Conservation (phyloP, 2,329 filamentous ascomycete species). For the Geoglossum cookeanum region DNA sequence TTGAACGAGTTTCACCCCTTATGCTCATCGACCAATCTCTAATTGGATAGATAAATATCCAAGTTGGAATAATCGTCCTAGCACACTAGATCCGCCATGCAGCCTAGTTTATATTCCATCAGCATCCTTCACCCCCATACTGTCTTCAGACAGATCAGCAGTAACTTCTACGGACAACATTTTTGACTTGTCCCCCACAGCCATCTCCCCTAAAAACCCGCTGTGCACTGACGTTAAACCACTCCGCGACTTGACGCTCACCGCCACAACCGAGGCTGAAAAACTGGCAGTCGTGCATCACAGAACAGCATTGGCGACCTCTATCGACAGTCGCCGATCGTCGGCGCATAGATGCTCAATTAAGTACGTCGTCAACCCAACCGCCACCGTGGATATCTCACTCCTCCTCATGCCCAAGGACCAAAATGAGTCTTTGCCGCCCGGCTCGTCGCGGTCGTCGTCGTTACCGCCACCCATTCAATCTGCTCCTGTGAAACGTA, state of each 20-base stretch:
- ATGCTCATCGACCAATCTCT: background rate
- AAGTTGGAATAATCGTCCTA: background rate
- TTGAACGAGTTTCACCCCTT: background rate
- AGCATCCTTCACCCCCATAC: background rate
- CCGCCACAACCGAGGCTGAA: background rate
- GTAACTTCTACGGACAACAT: background rate
- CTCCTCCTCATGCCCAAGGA: slow-evolving; percentile 61
- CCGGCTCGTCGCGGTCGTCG: slow-evolving; percentile 12
- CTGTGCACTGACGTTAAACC: background rate
- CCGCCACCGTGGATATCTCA: slow-evolving; percentile 87
- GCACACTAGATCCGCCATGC: background rate
- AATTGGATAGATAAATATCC: background rate
- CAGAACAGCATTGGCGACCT: background rate
- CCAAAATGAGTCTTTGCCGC: slow-evolving; percentile 39
- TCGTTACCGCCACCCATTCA: slow-evolving; percentile 11
- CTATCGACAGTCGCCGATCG: slow-evolving; percentile 1
- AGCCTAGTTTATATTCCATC: slow-evolving; percentile 1
- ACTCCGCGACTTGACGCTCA: background rate
- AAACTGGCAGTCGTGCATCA: background rate
- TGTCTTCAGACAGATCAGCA: background rate
- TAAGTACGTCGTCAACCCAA: slow-evolving; percentile 14
- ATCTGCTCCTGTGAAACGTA: slow-evolving; percentile 23
- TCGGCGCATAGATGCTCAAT: slow-evolving; percentile 2
- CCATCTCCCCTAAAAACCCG: background rate
- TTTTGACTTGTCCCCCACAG: background rate